Evolutionary conservation across 306 rosid genomes (phyloP).

Genomic region (Lagenaria siceraria): DNA sequence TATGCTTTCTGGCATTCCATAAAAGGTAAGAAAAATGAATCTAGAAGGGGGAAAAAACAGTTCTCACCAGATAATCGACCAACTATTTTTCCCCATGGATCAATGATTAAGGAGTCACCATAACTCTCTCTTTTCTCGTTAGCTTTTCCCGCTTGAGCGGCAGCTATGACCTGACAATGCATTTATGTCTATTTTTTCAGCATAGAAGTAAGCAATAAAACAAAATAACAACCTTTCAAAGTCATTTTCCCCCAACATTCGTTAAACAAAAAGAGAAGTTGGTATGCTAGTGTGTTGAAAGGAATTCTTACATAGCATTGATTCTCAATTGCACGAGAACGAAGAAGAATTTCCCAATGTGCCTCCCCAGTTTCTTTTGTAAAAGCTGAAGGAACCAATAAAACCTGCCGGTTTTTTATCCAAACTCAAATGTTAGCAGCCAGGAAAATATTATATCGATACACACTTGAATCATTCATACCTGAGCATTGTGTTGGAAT

Average conservation of each 20-base stretch:
- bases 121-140: slow-evolving; percentile 78
- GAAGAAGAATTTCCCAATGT: slow-evolving; percentile 95
- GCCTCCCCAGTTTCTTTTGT: slow-evolving; percentile 84
- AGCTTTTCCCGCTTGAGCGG: slow-evolving; percentile 85
- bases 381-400: slow-evolving; percentile 84
- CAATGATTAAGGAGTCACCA: slow-evolving; percentile 77
- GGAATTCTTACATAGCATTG: slow-evolving; percentile 68
- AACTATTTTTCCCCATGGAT: slow-evolving; percentile 88
- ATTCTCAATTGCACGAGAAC: slow-evolving; percentile 92
- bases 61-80: slow-evolving; percentile 68
- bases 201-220: slow-evolving; percentile 4
- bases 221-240: not conserved
- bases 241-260: not conserved
- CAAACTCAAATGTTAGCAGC: slow-evolving; percentile 7
- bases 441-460: slow-evolving; percentile 9
- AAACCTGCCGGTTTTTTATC: slow-evolving; percentile 37
- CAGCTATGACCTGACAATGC: slow-evolving; percentile 71
- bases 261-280: not conserved
- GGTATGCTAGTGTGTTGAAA: not conserved
- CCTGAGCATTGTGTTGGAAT: slow-evolving; percentile 76
- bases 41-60: not conserved
- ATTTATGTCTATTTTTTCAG: slow-evolving; percentile 16
- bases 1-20: not conserved
- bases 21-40: not conserved
- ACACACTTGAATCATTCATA: slow-evolving; percentile 11